Percentiles rank a stretch among this genome's conserved stretches.
Evolutionary conservation across 2,329 filamentous ascomycete species (phyloP).

Genomic region (Cryphonectria japonica): DNA sequence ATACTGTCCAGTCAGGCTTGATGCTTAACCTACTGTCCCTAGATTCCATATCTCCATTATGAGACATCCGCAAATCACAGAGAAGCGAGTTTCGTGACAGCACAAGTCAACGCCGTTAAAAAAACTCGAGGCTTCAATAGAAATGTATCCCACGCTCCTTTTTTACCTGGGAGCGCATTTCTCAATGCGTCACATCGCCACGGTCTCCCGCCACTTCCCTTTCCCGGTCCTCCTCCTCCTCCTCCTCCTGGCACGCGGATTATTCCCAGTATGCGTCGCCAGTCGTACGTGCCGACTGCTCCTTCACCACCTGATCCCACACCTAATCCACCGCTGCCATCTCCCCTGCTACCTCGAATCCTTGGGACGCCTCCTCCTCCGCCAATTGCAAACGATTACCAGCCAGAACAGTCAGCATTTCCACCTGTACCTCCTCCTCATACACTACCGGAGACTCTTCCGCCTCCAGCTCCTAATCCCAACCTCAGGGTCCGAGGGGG

Average conservation of each 20-base stretch:
- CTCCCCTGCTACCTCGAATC: not conserved
- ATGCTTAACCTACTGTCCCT: not conserved
- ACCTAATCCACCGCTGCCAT: not conserved
- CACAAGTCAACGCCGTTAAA: not conserved
- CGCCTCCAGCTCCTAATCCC: not conserved
- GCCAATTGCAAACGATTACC: not conserved
- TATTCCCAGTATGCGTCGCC: not conserved
- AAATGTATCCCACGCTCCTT: not conserved
- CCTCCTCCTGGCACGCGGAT: no score
- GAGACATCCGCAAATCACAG: not conserved
- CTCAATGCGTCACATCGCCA: no score
- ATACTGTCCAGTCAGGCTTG: not conserved
- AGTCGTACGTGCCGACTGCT: not conserved
- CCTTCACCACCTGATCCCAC: not conserved
- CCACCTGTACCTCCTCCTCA: not conserved
- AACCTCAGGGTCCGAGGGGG: not conserved
- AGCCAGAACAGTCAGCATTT: not conserved
- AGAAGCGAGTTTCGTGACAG: not conserved
- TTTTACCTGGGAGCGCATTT: no score
- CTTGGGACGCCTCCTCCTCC: not conserved
- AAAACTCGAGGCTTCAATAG: not conserved
- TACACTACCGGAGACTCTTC: not conserved
- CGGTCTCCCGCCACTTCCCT: not conserved
- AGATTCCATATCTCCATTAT: not conserved
- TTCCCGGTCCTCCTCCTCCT: not conserved